Base-by-base conservation (phyloP, 2,329 filamentous ascomycete genomes). In the Microdochium paspali region DNA sequence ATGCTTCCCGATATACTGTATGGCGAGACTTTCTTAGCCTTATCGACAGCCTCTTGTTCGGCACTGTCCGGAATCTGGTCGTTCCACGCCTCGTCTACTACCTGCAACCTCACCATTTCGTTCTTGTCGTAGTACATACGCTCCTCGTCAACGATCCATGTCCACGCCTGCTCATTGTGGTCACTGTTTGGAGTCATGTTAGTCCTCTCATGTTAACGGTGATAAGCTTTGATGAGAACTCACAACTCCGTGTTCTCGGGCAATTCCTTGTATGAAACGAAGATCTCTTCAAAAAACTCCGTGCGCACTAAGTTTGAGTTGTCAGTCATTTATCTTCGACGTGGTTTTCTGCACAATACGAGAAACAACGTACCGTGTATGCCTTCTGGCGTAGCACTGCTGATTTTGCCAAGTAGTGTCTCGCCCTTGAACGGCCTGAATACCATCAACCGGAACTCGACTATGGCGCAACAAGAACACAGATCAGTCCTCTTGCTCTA, bases 351-450 rank as follows among this genome's bases (percentile, higher is more conserved):
- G 10, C 23, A 15, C 23, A n/a, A 21, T 20, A 12, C 15, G 12
- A 5, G 12, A n/a, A 9, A 35, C 26, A 9, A 54, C 74, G 49
- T 66, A 84, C 82, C 74, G 58, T 82, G 80, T 58, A 94, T 88
- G 31, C 87, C 90, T 2, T 82, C 71, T 7, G 82, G 74, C 1
- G 78, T 84, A 30, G 84, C 83, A 54, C 81, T 83, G 53, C 84
- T 84, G 65, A 98, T 96, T 54, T 82, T 84, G 15, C 87, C 93
- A 42, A 87, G 74, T 58, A 98, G 77, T 50, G 96, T 88, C 64
- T 98, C 93, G 44, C 89, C 88, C 62, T 95, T 95, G 72, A 96
- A 97, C 0, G 93, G 93, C 23, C 93, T 83, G 65, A 97, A 98
- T 25, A 98, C 90, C 18, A 96, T 76, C 61, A 98, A 75, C 21